A percentile compares a stretch with the other conserved stretches of the same genome.
Conservation (phyloP, 2,329 filamentous ascomycete species). For the Tetracladium maxilliforme region DNA sequence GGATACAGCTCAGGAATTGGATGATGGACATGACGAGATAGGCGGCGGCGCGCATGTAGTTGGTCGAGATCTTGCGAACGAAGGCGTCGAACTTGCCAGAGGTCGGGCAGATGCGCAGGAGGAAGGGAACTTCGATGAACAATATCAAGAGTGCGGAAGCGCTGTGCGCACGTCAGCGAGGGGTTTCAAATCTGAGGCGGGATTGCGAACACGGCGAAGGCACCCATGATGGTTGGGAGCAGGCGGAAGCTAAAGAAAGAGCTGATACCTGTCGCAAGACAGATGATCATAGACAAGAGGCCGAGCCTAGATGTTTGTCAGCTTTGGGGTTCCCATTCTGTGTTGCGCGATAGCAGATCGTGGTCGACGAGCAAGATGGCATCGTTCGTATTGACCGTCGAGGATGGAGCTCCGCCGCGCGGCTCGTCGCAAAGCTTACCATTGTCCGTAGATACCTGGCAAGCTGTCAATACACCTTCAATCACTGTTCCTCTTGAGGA, state of each 20-base stretch:
- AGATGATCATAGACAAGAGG: conserved; percentile 56
- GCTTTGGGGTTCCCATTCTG: conserved; percentile 1
- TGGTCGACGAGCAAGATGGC: neutral
- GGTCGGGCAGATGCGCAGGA: conserved; percentile 94
- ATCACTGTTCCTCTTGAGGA: neutral
- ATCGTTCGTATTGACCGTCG: neutral
- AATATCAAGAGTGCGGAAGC: conserved; percentile 59
- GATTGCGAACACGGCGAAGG: conserved; percentile 35
- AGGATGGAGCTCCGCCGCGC: conserved; percentile 1
- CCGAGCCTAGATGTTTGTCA: conserved; percentile 37
- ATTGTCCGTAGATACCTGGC: conserved; percentile 62
- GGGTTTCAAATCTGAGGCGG: neutral
- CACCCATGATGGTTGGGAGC: conserved; percentile 24
- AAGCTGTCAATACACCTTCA: conserved; percentile 7
- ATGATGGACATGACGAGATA: conserved; percentile 69
- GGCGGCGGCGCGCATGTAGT: conserved; percentile 88
- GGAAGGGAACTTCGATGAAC: conserved; percentile 82
- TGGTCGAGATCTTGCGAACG: conserved; percentile 86
- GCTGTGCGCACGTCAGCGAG: conserved; percentile 23
- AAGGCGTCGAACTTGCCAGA: conserved; percentile 76
- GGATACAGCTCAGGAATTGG: conserved; percentile 73
- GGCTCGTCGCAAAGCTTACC: conserved; percentile 31
- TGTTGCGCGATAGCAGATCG: neutral
- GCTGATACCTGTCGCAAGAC: conserved; percentile 53
- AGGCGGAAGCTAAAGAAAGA: conserved; percentile 44